Percentiles rank a stretch among this genome's conserved stretches.
phyloP scores from a whole-genome alignment of 75 land plant species.

The Sequoia sempervirens region DNA sequence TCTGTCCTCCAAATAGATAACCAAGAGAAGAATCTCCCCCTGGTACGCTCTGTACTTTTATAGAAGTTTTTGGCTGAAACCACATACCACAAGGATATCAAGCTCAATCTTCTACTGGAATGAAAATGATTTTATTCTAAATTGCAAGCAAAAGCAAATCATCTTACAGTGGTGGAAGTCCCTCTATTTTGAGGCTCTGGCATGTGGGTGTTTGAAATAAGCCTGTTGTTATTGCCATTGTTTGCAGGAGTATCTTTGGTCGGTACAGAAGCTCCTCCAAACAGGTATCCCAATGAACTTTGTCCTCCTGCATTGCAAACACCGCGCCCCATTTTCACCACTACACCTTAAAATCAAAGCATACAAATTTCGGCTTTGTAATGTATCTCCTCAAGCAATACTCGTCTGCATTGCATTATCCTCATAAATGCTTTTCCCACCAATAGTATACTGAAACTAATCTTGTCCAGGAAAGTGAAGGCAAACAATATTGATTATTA shows the following conservation, averaged over 20 bases:
- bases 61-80: slow-evolving; percentile 36
- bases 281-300: slow-evolving; percentile 52
- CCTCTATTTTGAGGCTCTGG: slow-evolving; percentile 78
- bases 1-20: slow-evolving; percentile 48
- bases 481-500: no score
- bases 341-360: no score
- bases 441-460: no score
- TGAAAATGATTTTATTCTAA: no score
- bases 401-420: no score
- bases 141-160: background rate
- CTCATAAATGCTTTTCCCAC: no score
- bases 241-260: slow-evolving; percentile 7
- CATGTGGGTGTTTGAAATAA: slow-evolving; percentile 59
- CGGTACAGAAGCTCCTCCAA: slow-evolving; percentile 23
- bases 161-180: slow-evolving; percentile 74
- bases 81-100: background rate
- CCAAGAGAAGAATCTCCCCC: slow-evolving; percentile 65
- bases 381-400: no score
- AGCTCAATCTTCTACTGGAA: no score
- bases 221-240: background rate
- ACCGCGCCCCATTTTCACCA: slow-evolving; percentile 16
- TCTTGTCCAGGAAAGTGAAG: no score
- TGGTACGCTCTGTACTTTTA: slow-evolving; percentile 43
- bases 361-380: no score
- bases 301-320: slow-evolving; percentile 50